Evolutionary conservation across 345 rosid species (phyloP), one percentile per base, ranked within the genome.

Genomic region (Odontarrhena argentea): DNA sequence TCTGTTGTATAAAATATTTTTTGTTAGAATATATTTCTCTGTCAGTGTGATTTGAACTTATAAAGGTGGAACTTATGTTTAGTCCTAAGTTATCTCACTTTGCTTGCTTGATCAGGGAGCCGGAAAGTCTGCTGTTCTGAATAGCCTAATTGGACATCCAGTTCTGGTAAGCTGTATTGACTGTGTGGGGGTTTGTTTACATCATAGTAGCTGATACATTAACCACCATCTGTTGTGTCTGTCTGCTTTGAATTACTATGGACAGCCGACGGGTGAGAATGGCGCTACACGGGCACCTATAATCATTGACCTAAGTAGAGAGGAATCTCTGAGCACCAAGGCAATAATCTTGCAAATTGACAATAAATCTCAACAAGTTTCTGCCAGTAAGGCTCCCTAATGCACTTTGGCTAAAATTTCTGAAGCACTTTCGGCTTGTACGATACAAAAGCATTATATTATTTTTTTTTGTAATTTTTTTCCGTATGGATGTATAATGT

Each of bases 261-360:
- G 55, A 67, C 61, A 92, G 98, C 98, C 98, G 12, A 92, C 98
- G 11, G 98, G 97, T 60, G 98, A 92, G 80, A 90, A 90, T 70
- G 98, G 98, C 55, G 98, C 98, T 58, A 92, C 98, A 51, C 83
- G 98, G 32, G 87, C 96, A 57, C 98, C 98, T 7, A 89, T 92
- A 74, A 73, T 85, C 76, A 84, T 92, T 71, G 97, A 86, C 68
- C 76, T 92, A 60, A 74, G 67, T 49, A 80, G 77, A 79, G 98
- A 92, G 74, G 71, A 70, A 78, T 83, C 97, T 22, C 48, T 92
- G 63, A 92, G 84, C 81, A 89, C 83, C 86, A 92, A 78, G 75
- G 85, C 96, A 1, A 87, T 92, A 40, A 78, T 87, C 76, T 73
- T 92, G 71, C 98, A 87, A 78, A 92, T 92, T 59, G 98, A 92